Evolutionary conservation across 805 yeast species (phyloP).

Genomic region (Yamadazyma phyllophila): DNA sequence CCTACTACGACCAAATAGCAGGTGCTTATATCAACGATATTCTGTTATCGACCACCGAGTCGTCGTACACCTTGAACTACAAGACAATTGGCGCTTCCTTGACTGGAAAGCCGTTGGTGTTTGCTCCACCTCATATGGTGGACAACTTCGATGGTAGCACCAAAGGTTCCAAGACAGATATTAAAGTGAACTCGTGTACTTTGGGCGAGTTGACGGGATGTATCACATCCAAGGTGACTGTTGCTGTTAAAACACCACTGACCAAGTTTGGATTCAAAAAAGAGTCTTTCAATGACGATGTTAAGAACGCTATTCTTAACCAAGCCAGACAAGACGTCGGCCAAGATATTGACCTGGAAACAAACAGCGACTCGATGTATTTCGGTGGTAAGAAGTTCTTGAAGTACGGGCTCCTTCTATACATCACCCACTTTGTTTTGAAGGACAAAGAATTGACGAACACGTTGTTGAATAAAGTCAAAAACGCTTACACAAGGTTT

Average conservation of each 20-base stretch:
- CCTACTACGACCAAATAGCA: slow-evolving; percentile 56
- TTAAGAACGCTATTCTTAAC: slow-evolving; percentile 12
- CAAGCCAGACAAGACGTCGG: slow-evolving; percentile 18
- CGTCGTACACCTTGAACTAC: slow-evolving; percentile 43
- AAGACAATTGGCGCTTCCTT: slow-evolving; percentile 43
- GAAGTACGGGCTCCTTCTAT: slow-evolving; percentile 21
- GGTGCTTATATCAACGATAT: slow-evolving; percentile 58
- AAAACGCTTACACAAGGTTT: slow-evolving; percentile 18
- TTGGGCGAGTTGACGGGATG: slow-evolving; percentile 48
- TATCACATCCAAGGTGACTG: slow-evolving; percentile 37
- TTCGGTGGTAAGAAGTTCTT: slow-evolving; percentile 23
- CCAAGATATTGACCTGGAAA: slow-evolving; percentile 16
- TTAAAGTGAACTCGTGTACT: slow-evolving; percentile 47
- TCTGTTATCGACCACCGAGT: slow-evolving; percentile 31
- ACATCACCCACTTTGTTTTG: slow-evolving; percentile 21
- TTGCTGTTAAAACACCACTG: slow-evolving; percentile 17
- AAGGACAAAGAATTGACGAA: slow-evolving; percentile 18
- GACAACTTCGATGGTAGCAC: slow-evolving; percentile 38
- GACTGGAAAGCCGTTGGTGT: slow-evolving; percentile 46
- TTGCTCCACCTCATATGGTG: slow-evolving; percentile 69
- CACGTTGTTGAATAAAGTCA: slow-evolving; percentile 15
- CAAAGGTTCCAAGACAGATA: slow-evolving; percentile 26
- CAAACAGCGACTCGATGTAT: slow-evolving; percentile 22
- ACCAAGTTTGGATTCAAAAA: slow-evolving; percentile 5
- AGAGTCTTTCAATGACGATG: slow-evolving; percentile 7